These are phyloP conservation scores for Venturia asperata DNA, from an alignment of 2,329 filamentous ascomycete species.

Conservation along the genomic window DNA sequence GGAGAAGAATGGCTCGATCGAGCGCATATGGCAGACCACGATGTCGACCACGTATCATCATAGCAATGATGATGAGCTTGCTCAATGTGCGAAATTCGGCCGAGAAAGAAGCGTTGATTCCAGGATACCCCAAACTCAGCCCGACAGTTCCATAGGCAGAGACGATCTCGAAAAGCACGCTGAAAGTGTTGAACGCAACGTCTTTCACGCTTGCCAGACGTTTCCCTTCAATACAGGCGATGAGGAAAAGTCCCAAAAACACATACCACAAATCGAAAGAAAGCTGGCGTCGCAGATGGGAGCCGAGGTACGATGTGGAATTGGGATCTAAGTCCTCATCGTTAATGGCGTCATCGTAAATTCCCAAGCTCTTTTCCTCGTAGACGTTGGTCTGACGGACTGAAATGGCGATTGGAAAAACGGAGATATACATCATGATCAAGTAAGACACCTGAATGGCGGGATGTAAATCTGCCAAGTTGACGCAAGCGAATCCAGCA, in stretches of 20 bases:
- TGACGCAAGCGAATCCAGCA: conserved; percentile 80
- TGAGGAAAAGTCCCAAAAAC: conserved; percentile 86
- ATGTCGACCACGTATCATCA: conserved; percentile 59
- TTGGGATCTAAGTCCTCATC: conserved; percentile 43
- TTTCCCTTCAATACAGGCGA: conserved; percentile 76
- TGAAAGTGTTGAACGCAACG: conserved; percentile 45
- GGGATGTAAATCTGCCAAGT: conserved; percentile 70
- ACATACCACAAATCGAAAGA: conserved; percentile 98
- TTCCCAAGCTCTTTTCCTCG: conserved; percentile 78
- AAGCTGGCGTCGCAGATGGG: conserved; percentile 85
- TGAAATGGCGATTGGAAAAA: conserved; percentile 93
- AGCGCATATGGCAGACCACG: conserved; percentile 60
- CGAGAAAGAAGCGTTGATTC: conserved; percentile 70
- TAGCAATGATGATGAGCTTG: conserved; percentile 59
- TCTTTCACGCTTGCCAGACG: conserved; percentile 57
- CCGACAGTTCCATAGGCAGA: conserved; percentile 73
- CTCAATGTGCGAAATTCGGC: conserved; percentile 69
- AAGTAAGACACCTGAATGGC: conserved; percentile 90
- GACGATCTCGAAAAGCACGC: conserved; percentile 37
- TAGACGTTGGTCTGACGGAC: conserved; percentile 94
- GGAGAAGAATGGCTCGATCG: conserved; percentile 63
- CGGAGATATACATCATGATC: conserved; percentile 99
- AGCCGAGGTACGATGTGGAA: conserved; percentile 76
- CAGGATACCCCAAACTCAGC: conserved; percentile 73
- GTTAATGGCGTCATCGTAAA: conserved; percentile 49